Evolutionary conservation across 306 rosid genomes (phyloP).

Genomic region (Medicago arabica): DNA sequence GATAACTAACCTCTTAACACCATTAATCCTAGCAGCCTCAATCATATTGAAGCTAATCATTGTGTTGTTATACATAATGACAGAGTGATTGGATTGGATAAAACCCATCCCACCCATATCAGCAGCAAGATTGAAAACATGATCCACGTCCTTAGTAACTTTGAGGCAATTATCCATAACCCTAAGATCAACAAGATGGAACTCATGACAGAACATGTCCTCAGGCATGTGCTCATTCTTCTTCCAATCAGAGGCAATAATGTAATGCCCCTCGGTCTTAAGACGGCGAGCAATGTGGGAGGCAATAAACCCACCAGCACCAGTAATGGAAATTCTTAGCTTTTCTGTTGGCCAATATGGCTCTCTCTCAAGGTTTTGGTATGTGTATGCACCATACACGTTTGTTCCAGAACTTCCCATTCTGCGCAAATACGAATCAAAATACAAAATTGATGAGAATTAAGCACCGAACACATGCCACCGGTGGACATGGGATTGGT

Average conservation of each 20-base stretch:
- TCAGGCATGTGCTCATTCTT: conserved; percentile 97
- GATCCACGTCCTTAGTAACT: conserved; percentile 82
- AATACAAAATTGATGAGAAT: conserved; percentile 6
- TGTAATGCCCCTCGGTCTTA: conserved; percentile 92
- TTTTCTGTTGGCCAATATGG: conserved; percentile 92
- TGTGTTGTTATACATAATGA: conserved; percentile 93
- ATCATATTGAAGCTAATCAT: conserved; percentile 99
- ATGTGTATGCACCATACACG: conserved; percentile 78
- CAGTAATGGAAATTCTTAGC: conserved; percentile 88
- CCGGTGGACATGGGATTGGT: not conserved
- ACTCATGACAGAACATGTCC: conserved; percentile 96
- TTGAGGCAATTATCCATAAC: conserved; percentile 97
- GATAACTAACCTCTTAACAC: conserved; percentile 79
- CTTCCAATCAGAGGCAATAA: conserved; percentile 99
- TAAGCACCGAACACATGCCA: conserved; percentile 1
- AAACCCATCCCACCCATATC: conserved; percentile 99
- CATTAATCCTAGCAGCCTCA: conserved; percentile 87
- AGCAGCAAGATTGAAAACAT: conserved; percentile 98
- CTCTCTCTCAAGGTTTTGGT: conserved; percentile 82
- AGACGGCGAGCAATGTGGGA: conserved; percentile 98
- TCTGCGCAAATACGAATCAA: conserved; percentile 51
- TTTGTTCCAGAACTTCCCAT: conserved; percentile 77
- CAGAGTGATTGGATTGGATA: conserved; percentile 98
- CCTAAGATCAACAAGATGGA: conserved; percentile 94
- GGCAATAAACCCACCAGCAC: conserved; percentile 97